phyloP scores from a whole-genome alignment of 257 asterid species.

The Eustoma russellianum region DNA sequence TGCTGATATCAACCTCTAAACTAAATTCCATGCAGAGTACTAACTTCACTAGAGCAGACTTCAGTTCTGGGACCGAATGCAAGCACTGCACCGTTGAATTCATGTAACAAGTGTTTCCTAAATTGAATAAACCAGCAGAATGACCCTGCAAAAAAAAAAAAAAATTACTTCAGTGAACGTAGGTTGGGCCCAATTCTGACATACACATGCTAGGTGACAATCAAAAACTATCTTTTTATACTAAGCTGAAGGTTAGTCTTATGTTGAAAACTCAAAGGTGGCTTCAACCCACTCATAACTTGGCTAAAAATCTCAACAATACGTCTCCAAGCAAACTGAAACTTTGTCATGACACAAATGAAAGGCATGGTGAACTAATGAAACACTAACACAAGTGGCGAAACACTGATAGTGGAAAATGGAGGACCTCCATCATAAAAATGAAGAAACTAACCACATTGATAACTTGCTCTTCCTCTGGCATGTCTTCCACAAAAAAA shows the following conservation, averaged over 20 bases:
- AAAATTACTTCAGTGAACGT: conserved; percentile 1
- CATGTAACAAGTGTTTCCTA: conserved; percentile 98
- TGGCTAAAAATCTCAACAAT: no score
- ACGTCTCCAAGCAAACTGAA: no score
- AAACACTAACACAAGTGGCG: no score
- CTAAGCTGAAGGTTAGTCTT: no score
- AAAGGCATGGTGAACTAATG: no score
- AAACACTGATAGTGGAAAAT: no score
- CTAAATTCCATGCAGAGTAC: conserved; percentile 17
- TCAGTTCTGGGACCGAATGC: conserved; percentile 93
- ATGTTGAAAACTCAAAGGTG: no score
- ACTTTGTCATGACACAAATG: no score
- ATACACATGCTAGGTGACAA: not conserved
- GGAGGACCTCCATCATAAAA: no score
- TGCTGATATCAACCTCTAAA: conserved; percentile 6
- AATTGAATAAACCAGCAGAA: conserved; percentile 90
- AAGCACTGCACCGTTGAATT: conserved; percentile 94
- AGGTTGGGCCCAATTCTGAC: not conserved
- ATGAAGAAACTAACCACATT: conserved; percentile 46
- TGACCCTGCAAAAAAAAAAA: conserved; percentile 80
- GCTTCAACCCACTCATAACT: no score
- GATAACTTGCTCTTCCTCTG: conserved; percentile 81
- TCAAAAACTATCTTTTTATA: not conserved
- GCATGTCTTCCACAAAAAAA: conserved; percentile 90
- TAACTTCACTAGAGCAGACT: conserved; percentile 70